Evolutionary conservation across 2,329 filamentous ascomycete species (phyloP).

Genomic region (Aspergillus cejpii): DNA sequence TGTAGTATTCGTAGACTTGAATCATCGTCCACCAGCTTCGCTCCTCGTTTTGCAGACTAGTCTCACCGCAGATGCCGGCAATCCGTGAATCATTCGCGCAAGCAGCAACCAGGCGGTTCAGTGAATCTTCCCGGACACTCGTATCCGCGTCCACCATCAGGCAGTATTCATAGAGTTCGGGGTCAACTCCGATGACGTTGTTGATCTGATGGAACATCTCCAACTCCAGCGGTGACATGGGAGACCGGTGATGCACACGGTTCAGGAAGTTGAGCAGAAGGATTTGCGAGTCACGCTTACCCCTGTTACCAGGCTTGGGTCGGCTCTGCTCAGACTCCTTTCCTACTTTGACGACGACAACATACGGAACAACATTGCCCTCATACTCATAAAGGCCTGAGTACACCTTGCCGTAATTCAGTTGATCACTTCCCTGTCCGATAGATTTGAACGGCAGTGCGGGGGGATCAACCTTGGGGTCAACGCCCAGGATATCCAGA

Average conservation of each 20-base stretch:
- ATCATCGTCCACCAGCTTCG: conserved; percentile 99
- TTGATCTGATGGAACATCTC: conserved; percentile 99
- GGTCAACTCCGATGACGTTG: conserved; percentile 97
- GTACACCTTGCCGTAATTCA: conserved; percentile 98
- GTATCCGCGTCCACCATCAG: conserved; percentile 98
- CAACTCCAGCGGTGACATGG: conserved; percentile 92
- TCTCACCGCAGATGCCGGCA: conserved; percentile 95
- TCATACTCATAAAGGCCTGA: conserved; percentile 96
- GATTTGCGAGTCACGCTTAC: conserved; percentile 97
- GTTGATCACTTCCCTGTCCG: conserved; percentile 78
- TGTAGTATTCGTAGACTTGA: conserved; percentile 99
- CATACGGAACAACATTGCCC: conserved; percentile 92
- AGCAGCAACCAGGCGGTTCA: conserved; percentile 85
- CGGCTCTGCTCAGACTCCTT: conserved; percentile 91
- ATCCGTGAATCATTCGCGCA: conserved; percentile 94
- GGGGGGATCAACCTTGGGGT: conserved; percentile 91
- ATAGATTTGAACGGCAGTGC: conserved; percentile 92
- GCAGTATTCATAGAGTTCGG: conserved; percentile 93
- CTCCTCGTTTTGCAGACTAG: conserved; percentile 90
- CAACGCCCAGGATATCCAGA: conserved; percentile 91
- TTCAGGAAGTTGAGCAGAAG: conserved; percentile 96
- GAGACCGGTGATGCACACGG: conserved; percentile 84
- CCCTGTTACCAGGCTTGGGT: conserved; percentile 91
- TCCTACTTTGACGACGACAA: conserved; percentile 94
- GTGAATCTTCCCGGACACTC: conserved; percentile 80